These are phyloP conservation scores for Leishmania lainsoni DNA, from an alignment of 208 protist species.

Conservation along the genomic window DNA sequence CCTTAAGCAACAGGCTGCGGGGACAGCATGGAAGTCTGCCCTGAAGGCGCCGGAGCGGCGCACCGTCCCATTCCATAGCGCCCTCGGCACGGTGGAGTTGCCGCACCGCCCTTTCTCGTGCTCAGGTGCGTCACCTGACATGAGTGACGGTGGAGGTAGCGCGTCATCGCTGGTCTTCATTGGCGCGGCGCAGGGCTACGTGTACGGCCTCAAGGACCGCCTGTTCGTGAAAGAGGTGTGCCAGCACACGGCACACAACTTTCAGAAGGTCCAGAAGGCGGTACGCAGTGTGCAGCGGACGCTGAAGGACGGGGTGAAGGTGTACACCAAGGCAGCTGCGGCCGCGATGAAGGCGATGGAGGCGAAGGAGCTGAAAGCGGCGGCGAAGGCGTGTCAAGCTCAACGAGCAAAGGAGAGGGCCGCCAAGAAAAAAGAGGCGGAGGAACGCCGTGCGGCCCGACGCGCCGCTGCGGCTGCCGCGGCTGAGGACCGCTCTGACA, in stretches of 20 bases:
- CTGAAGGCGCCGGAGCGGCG: conserved; percentile 54
- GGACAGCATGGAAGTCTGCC: conserved; percentile 47
- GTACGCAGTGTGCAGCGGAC: conserved; percentile 43
- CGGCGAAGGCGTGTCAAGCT: conserved; percentile 35
- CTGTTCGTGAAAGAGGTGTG: conserved; percentile 52
- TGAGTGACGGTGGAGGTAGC: conserved; percentile 18
- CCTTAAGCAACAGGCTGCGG: conserved; percentile 24
- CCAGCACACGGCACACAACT: conserved; percentile 49
- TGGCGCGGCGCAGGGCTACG: conserved; percentile 61
- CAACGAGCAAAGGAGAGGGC: conserved; percentile 37
- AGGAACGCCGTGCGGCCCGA: conserved; percentile 34
- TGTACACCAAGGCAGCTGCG: conserved; percentile 42
- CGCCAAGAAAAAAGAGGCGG: conserved; percentile 41
- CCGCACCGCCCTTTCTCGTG: conserved; percentile 50
- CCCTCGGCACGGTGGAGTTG: conserved; percentile 69
- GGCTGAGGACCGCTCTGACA: conserved; percentile 28
- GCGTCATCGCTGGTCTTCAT: conserved; percentile 46
- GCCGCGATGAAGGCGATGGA: conserved; percentile 45
- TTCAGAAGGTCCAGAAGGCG: conserved; percentile 43
- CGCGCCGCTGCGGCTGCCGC: conserved; percentile 26
- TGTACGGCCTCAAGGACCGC: conserved; percentile 59
- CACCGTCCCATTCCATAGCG: conserved; percentile 35
- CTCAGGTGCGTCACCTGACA: conserved; percentile 11
- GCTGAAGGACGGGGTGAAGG: conserved; percentile 36
- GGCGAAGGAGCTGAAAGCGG: conserved; percentile 41